These are phyloP conservation scores for Trichoderma brevicompactum DNA, from an alignment of 2,329 filamentous ascomycete species.

Conservation along the genomic window DNA sequence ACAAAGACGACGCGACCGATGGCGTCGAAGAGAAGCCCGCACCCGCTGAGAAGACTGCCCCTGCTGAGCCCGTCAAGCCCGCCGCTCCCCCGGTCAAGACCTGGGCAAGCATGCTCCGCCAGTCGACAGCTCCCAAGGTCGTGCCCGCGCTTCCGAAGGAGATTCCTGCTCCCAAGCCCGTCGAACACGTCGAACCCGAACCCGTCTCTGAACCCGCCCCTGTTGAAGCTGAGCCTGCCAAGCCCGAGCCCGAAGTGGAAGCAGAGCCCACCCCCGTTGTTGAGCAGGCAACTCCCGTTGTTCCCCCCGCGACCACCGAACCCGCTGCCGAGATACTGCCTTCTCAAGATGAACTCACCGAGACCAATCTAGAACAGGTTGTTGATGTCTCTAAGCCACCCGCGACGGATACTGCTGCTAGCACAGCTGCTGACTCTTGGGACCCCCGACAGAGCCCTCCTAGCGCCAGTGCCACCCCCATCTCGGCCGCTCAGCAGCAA, in stretches of 20 bases:
- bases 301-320: slow-evolving; percentile 44
- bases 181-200: slow-evolving; percentile 37
- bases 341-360: slow-evolving; percentile 81
- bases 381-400: slow-evolving; percentile 78
- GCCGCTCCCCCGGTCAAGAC: slow-evolving; percentile 57
- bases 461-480: slow-evolving; percentile 67
- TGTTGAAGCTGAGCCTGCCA: slow-evolving; percentile 44
- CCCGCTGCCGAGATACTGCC: slow-evolving; percentile 64
- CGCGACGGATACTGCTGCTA: slow-evolving; percentile 81
- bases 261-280: slow-evolving; percentile 43
- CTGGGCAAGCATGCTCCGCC: slow-evolving; percentile 77
- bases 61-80: slow-evolving; percentile 46
- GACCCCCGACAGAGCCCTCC: slow-evolving; percentile 67
- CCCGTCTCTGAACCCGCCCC: slow-evolving; percentile 39
- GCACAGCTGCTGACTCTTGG: slow-evolving; percentile 85
- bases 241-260: slow-evolving; percentile 42
- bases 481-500: slow-evolving; percentile 66
- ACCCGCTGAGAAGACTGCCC: slow-evolving; percentile 41
- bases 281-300: slow-evolving; percentile 39
- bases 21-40: slow-evolving; percentile 42
- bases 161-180: slow-evolving; percentile 50
- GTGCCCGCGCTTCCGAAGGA: slow-evolving; percentile 59
- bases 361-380: slow-evolving; percentile 90
- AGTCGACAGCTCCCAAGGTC: slow-evolving; percentile 62
- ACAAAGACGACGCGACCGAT: slow-evolving; percentile 49